Base-by-base conservation (phyloP, 257 asterid species). In the Nicotiana noctiflora region DNA sequence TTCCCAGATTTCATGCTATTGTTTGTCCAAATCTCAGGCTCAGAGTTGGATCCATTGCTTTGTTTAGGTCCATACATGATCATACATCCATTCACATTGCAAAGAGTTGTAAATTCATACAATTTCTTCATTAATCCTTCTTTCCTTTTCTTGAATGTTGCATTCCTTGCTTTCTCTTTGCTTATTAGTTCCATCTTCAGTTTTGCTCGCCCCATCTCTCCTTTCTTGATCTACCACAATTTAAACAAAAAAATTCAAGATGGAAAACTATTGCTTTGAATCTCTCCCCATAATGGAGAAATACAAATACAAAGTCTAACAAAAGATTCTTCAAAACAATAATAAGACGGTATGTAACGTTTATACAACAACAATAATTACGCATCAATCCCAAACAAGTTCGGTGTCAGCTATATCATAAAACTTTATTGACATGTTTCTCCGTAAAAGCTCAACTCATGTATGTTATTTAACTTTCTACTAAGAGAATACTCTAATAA, bases 151-250 rank as follows among this genome's bases (percentile, higher is more conserved):
- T 91, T 92, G 93, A 86, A 92, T 1, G 96, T 89, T 11, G 84
- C 29, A 68, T 63, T 77, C 51, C 98, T 82, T 3, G 88, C 59
- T 72, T 89, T 91, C 72, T 90, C 93, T 55, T 91, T 88, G n/a
- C 29, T 68, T 12, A 90, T 92, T 7, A 92, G 66, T 34, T 91
- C 92, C 96, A 93, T 89, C 66, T 87, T 90, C 86, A 92, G 21
- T 61, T 93, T 93, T 19, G 93, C 94, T 6, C 97, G 85, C 4
- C 96, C 97, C 97, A 91, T 90, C 52, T 75, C 32, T 14, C n/a
- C 31, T 70, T 34, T 32, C 23, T 34, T 60, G 40, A 40, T 78
- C 75, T 37, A 78, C 0, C 2, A 59, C 5, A 56, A 78, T 27
- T 59, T 21, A 4, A 18, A 11, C 12, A 37, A 11, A 40, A 59